Percentiles rank a stretch among this genome's conserved stretches.
These are phyloP conservation scores for Amanita thiersii DNA, from an alignment of 768 basidiomycete genomes.

Conservation along the genomic window DNA sequence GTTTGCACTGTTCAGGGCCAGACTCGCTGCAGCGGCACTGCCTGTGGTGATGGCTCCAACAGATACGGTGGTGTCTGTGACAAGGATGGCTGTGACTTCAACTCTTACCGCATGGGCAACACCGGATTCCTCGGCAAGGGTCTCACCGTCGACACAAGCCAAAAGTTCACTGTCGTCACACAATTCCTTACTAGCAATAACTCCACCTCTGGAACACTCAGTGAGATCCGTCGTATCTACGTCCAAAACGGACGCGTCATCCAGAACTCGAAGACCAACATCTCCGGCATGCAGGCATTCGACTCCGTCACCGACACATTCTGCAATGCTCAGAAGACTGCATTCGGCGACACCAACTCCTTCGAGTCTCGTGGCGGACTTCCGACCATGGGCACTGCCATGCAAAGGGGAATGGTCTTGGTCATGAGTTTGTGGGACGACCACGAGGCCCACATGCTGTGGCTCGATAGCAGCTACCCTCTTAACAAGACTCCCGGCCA, in stretches of 20 bases:
- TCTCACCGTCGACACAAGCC: slow-evolving; percentile 35
- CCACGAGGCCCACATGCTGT: slow-evolving; percentile 46
- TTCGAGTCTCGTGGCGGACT: slow-evolving; percentile 38
- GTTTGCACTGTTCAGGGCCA: slow-evolving; percentile 32
- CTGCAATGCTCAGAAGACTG: slow-evolving; percentile 42
- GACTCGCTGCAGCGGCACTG: slow-evolving; percentile 31
- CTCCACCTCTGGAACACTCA: slow-evolving; percentile 37
- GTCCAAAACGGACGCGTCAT: slow-evolving; percentile 47
- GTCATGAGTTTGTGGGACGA: slow-evolving; percentile 49
- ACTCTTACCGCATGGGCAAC: slow-evolving; percentile 50
- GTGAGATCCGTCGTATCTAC: slow-evolving; percentile 48
- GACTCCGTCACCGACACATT: slow-evolving; percentile 41
- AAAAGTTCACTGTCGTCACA: slow-evolving; percentile 47
- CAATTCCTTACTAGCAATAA: slow-evolving; percentile 45
- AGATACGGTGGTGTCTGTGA: slow-evolving; percentile 42
- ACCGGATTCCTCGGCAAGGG: slow-evolving; percentile 38
- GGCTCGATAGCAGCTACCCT: slow-evolving; percentile 48
- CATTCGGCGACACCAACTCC: slow-evolving; percentile 37
- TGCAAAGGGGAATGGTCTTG: slow-evolving; percentile 37
- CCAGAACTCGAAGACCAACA: slow-evolving; percentile 38
- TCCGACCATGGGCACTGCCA: slow-evolving; percentile 22
- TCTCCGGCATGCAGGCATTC: slow-evolving; percentile 33
- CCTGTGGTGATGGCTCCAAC: slow-evolving; percentile 26
- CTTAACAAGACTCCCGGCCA: slow-evolving; percentile 20
- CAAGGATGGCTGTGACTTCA: slow-evolving; percentile 54